Base-by-base conservation (phyloP, 495 filamentous ascomycete genomes). In the Neurospora sp. region DNA sequence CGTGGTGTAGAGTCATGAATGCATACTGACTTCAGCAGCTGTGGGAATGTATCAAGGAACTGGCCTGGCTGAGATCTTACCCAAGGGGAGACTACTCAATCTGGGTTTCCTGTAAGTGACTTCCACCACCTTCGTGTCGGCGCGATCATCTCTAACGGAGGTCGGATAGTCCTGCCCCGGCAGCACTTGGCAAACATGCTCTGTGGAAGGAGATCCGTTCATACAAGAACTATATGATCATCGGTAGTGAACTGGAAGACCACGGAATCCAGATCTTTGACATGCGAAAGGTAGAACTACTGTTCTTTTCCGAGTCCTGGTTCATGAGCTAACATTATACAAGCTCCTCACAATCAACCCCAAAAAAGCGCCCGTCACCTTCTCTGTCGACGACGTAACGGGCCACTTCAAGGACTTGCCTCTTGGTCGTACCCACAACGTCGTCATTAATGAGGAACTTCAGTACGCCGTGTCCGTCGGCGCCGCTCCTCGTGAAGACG, bases 261-360 rank as follows among this genome's bases (percentile, higher is more conserved):
- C 87, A 88, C 76, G 82, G 82, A 40, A 77, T 88, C 74, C 86
- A 88, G 74, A 80, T 88, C 73, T 88, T 88, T 74, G 87, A 88
- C 76, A 84, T 88, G 82, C 74, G 69, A 37, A 86, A 84, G 79
- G 70, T 71, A 20, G 5, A 5, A 18, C n/a, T 18, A 3, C 78
- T 82, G 37, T 73, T 80, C 16, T 75, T 72, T 49, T 41, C 79
- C 77, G 74, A 76, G 75, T 7, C n/a, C 3, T 20, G 4, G 2
- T 62, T 3, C 54, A 62, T 31, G 0, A 3, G 23, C 54, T 62
- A 16, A 62, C 77, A 31, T 42, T 39, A 0, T 18, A 8, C n/a
- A 35, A 71, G 71, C 71, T 72, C 14, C 71, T 72, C 41, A 39
- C 39, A 5, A 31, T 72, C 39, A 46, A 23, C 6, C 27, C 42